Evolutionary conservation across 2,329 filamentous ascomycete genomes (phyloP), one percentile per base, ranked within the genome.

Genomic region (Ascochyta lentis): DNA sequence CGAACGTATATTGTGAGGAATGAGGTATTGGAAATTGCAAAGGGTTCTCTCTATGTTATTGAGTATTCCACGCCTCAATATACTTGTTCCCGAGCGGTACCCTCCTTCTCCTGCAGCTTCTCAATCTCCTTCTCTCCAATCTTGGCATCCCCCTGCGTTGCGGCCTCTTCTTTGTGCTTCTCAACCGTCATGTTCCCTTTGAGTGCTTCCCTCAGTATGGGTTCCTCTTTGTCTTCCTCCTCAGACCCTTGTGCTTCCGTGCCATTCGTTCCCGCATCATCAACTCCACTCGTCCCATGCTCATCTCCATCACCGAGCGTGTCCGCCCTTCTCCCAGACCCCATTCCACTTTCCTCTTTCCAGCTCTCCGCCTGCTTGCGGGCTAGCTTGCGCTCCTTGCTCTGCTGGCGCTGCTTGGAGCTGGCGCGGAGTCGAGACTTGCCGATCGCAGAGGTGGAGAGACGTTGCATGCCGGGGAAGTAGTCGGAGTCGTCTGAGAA

Each of bases 301-400:
- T 50, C 53, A 22, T 72, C 68, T 15, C 68, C 68, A 35, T 82
- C 80, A 0, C 80, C 80, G 15, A 83, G 65, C 5, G 76, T 68
- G 64, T 83, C 79, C 0, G 80, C 80, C 34, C 73, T 66, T 19
- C 72, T 71, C 2, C 79, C 79, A 3, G 58, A 62, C 0, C 77
- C 77, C 79, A 83, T 81, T 1, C 80, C 80, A 27, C 77, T 79
- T 60, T 82, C 78, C 16, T 71, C 68, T 45, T 75, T 75, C 80
- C 80, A 82, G 8, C 65, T 68, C 49, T 75, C 72, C 0, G 69
- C 70, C 56, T 69, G 66, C 47, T 64, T 69, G 26, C 71, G 67
- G 19, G 66, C 65, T 0, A 74, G 63, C 49, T 77, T 77, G 13
- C 66, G 66, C 40, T 76, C 73, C 39, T 71, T 73, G 33, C 66